Evolutionary conservation across 2,329 filamentous ascomycete genomes (phyloP), one percentile per base, ranked within the genome.

Genomic region (Aspergillus sp.): DNA sequence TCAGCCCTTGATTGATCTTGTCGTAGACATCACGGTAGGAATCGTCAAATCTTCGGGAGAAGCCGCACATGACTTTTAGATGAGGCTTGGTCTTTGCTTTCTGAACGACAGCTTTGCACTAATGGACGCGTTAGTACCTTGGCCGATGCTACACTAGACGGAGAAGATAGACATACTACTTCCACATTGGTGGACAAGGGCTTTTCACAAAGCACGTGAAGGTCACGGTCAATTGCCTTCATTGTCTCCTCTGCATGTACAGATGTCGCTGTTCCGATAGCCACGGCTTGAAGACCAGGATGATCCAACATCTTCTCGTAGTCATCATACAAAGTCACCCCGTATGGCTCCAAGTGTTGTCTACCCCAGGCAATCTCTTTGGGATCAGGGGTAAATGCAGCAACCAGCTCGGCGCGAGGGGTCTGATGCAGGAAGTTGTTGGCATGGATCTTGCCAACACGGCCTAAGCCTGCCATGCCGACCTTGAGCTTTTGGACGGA

Each of bases 11-110:
- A 20, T 76, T 67, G 57, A 81, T 76, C 57, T 80, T 78, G n/a
- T 71, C 60, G 59, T 74, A 76, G 24, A 83, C 85, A 44, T 84
- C 77, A 50, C 82, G 76, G 72, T 87, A 88, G 26, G 81, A 85
- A 33, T 78, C 73, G 61, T 88, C 85, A 70, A 88, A 88, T 45
- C 83, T 80, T 33, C 83, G 78, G 3, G 81, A 84, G 73, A 85
- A 86, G n/a, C 82, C 83, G 61, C 82, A 84, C 75, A 87, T 81
- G 53, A 87, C 82, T 66, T 86, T 86, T 30, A 84, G 74, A 47
- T 83, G 65, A 3, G 83, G 82, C 51, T 79, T 76, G 55, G 73
- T 74, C 53, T 73, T 72, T 20, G 82, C 80, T 4, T 80, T 80
- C 45, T 79, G 73, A 49, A 86, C 75, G 19, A 87, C 82, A 13